A percentile compares a stretch with the other conserved stretches of the same genome.
phyloP scores from a whole-genome alignment of 1,284 basidiomycete genomes.

The Cystobasidiaceae sp. region DNA sequence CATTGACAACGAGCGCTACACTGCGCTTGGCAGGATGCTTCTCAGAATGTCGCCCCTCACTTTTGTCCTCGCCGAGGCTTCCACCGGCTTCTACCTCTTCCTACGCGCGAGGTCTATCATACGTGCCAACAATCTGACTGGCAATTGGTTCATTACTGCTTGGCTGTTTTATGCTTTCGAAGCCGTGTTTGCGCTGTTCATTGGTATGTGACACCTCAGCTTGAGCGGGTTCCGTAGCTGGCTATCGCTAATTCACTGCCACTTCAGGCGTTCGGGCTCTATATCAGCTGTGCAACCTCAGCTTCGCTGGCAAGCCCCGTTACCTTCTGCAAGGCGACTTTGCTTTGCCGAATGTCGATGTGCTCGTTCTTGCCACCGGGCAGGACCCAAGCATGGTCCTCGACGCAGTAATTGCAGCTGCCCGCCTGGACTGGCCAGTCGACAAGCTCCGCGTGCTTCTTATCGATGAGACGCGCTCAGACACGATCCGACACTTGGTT shows the following conservation, averaged over 20 bases:
- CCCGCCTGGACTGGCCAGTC: slow-evolving; percentile 42
- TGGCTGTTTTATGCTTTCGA: slow-evolving; percentile 40
- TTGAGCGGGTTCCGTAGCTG: not conserved
- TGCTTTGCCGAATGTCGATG: slow-evolving; percentile 41
- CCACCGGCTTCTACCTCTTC: slow-evolving; percentile 24
- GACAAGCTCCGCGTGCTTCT: slow-evolving; percentile 43
- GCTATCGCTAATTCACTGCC: too few relatives aligned
- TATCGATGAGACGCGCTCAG: slow-evolving; percentile 38
- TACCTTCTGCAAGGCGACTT: slow-evolving; percentile 39
- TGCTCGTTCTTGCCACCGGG: slow-evolving; percentile 41
- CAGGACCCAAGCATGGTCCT: slow-evolving; percentile 40
- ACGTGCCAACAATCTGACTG: slow-evolving; percentile 1
- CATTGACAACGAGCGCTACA: slow-evolving; percentile 2
- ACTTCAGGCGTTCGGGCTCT: slow-evolving; percentile 33
- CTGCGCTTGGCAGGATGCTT: not conserved
- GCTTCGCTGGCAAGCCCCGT: slow-evolving; percentile 34
- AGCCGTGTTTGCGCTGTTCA: slow-evolving; percentile 32
- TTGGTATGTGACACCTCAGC: not conserved
- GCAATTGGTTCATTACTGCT: slow-evolving; percentile 33
- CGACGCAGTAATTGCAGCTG: slow-evolving; percentile 41
- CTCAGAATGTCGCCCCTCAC: slow-evolving; percentile 19
- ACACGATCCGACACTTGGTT: slow-evolving; percentile 34
- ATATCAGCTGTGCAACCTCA: slow-evolving; percentile 33
- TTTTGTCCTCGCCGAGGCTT: slow-evolving; percentile 8
- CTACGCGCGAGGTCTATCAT: slow-evolving; percentile 9